Base-by-base conservation (phyloP, 2,329 filamentous ascomycete species). In the Diaporthe ampelina region DNA sequence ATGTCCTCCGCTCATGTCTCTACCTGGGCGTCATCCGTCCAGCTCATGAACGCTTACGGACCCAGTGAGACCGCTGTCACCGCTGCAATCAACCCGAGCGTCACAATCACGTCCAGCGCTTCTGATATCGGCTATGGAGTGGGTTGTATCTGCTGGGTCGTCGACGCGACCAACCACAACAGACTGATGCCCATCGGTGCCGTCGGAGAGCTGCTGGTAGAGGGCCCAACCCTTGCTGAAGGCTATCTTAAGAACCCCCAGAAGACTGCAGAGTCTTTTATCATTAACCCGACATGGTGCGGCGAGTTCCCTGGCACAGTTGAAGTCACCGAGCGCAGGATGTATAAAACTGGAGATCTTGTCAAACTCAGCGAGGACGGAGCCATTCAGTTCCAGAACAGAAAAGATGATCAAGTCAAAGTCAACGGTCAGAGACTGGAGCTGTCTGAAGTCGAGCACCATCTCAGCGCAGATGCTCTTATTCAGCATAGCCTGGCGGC, bases 391-490 rank as follows among this genome's bases (percentile, higher is more conserved):
- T 61, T 61, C 58, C 84, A 92, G 52, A 91, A 91, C 21, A 86
- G 92, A 65, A 92, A 91, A 77, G 92, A 94, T 77, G 89, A 89
- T 6, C 92, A 94, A 79, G 88, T 94, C 70, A 94, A 94, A 81
- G 83, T 94, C 13, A 88, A 90, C 24, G 94, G 93, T 35, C 92
- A 90, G 76, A 85, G 92, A 72, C 88, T 93, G 69, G 93, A 92
- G 81, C 84, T 91, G 26, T 85, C 86, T 1, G 87, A 89, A 76
- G 87, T 89, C n/a, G 88, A 89, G 76, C 85, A 86, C 72, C 84
- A 88, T 74, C 84, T 88, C 73, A 81, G 83, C 17, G 81, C 82
- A n/a, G 37, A 61, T 61, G 7, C 37, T 61, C 58, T 43, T 2
- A 43, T 61, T 26, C 58, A 61, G n/a, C 5, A 43, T 43, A 43